phyloP scores from a whole-genome alignment of 129 eudicot genomes.

The Erigeron canadensis region DNA sequence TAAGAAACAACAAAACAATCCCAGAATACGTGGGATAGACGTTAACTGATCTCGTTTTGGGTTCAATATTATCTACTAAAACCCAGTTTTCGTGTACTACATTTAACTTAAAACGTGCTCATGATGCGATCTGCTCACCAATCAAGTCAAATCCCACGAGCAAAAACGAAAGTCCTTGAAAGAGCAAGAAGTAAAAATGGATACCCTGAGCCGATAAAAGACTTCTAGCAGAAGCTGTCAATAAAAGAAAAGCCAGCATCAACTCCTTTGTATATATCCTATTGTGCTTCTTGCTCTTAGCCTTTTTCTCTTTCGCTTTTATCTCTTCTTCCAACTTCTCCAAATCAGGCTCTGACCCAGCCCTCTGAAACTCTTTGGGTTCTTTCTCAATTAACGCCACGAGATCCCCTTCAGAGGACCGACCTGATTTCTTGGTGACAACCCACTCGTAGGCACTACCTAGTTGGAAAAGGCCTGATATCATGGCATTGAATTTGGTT shows the following conservation, averaged over 20 bases:
- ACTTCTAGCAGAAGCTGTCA: conserved; percentile 85
- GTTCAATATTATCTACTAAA: conserved; percentile 32
- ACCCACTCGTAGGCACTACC: conserved; percentile 98
- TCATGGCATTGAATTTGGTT: conserved; percentile 95
- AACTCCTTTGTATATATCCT: conserved; percentile 85
- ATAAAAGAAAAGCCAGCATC: conserved; percentile 72
- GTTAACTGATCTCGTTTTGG: conserved; percentile 24
- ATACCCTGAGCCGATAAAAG: conserved; percentile 92
- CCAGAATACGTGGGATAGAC: conserved; percentile 24
- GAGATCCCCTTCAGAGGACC: conserved; percentile 89
- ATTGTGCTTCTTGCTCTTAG: conserved; percentile 51
- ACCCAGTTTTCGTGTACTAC: conserved; percentile 27
- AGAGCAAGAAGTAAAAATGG: conserved; percentile 92
- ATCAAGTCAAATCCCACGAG: conserved; percentile 94
- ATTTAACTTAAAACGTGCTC: conserved; percentile 6
- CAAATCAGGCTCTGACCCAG: conserved; percentile 48
- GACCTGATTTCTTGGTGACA: conserved; percentile 94
- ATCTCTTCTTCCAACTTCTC: conserved; percentile 41
- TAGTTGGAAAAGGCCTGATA: conserved; percentile 88
- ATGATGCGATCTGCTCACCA: conserved; percentile 76
- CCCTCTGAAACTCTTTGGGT: conserved; percentile 33
- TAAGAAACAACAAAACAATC: conserved; percentile 36
- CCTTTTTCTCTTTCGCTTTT: conserved; percentile 34
- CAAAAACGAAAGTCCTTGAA: conserved; percentile 86
- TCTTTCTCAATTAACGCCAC: conserved; percentile 48